Percentiles rank a stretch among this genome's conserved stretches.
Conservation (phyloP, 768 basidiomycete species). For the Serpula lacrymans region DNA sequence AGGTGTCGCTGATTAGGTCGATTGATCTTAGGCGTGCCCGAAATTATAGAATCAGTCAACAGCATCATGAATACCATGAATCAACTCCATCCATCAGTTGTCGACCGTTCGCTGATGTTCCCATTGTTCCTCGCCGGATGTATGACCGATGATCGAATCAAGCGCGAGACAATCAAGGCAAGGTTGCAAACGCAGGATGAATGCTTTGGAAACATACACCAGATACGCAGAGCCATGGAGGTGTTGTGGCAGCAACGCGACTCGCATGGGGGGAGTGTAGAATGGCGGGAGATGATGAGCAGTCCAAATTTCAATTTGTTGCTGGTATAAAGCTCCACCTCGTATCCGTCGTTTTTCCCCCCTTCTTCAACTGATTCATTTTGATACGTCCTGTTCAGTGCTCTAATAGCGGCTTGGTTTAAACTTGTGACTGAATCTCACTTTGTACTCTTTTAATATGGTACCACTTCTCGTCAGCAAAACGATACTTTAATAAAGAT, state of each 20-base stretch:
- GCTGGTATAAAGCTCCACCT: slow-evolving; percentile 44
- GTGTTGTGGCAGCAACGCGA: slow-evolving; percentile 68
- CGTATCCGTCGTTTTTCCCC: not conserved
- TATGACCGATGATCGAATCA: slow-evolving; percentile 62
- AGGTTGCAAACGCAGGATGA: slow-evolving; percentile 53
- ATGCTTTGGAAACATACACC: slow-evolving; percentile 57
- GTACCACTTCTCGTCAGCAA: too few species aligned
- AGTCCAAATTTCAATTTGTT: slow-evolving; percentile 49
- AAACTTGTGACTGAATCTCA: too few species aligned
- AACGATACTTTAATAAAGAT: too few species aligned
- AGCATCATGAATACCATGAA: slow-evolving; percentile 50
- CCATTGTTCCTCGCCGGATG: slow-evolving; percentile 73
- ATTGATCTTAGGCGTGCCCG: slow-evolving; percentile 55
- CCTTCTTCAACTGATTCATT: too few species aligned
- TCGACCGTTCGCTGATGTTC: slow-evolving; percentile 68
- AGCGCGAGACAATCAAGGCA: slow-evolving; percentile 56
- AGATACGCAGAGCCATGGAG: slow-evolving; percentile 61
- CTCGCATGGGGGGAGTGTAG: slow-evolving; percentile 46
- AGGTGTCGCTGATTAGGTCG: slow-evolving; percentile 4
- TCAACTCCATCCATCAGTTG: slow-evolving; percentile 51
- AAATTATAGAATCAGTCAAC: slow-evolving; percentile 59
- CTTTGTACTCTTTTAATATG: too few species aligned
- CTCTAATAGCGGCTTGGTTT: too few species aligned
- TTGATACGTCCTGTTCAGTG: too few species aligned
- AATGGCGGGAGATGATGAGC: slow-evolving; percentile 59